Evolutionary conservation across 2,329 filamentous ascomycete species (phyloP).

Genomic region (Phyllosticta citrichinensis): DNA sequence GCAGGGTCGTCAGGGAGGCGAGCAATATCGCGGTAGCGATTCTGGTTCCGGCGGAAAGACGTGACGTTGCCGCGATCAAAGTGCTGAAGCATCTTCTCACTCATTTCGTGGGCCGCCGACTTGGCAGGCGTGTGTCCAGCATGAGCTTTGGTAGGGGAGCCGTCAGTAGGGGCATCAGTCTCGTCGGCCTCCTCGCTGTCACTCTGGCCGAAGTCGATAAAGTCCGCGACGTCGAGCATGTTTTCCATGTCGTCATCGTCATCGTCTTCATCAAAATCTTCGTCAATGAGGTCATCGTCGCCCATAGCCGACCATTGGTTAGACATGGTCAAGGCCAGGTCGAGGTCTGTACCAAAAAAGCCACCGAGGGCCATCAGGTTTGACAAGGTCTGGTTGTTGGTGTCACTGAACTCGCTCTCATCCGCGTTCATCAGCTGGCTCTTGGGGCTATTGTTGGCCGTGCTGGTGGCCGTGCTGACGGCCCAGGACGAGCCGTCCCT

Average conservation of each 20-base stretch:
- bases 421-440: constrained; percentile 27
- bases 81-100: constrained; percentile 26
- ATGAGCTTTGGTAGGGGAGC: constrained; percentile 21
- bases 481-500: constrained; percentile 11
- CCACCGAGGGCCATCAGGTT: constrained; percentile 67
- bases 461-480: constrained; percentile 30
- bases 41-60: constrained; percentile 31
- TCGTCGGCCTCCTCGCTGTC: constrained; percentile 28
- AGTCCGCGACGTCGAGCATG: constrained; percentile 30
- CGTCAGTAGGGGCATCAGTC: constrained; percentile 26
- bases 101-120: constrained; percentile 9
- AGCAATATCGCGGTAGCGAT: constrained; percentile 27
- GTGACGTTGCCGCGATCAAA: constrained; percentile 32
- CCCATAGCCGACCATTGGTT: constrained; percentile 52
- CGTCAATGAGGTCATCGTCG: constrained; percentile 44
- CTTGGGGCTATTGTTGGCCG: constrained; percentile 29
- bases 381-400: constrained; percentile 29
- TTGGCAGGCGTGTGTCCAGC: constrained; percentile 23
- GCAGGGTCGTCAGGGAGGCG: constrained; percentile 27
- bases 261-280: constrained; percentile 49
- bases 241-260: constrained; percentile 48
- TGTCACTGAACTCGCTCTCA: constrained; percentile 30
- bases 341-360: constrained; percentile 40
- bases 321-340: constrained; percentile 21
- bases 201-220: constrained; percentile 30